A percentile compares a stretch with the other conserved stretches of the same genome.
These are phyloP conservation scores for Gastrolobium bilobum DNA, from an alignment of 306 rosid genomes.

Conservation along the genomic window DNA sequence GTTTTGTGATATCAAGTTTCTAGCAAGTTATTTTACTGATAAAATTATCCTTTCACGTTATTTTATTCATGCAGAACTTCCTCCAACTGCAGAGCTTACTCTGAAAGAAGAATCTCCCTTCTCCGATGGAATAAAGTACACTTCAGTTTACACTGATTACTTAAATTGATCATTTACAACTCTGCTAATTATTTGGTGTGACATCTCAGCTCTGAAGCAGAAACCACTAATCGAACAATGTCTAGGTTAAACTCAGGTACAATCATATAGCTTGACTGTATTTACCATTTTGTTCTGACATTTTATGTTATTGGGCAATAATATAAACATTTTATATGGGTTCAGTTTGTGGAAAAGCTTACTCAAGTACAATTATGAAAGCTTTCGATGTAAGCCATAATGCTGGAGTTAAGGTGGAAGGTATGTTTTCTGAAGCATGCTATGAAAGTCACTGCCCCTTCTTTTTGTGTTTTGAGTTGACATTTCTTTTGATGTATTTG, in stretches of 20 bases:
- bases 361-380: constrained; percentile 65
- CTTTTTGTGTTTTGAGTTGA: constrained; percentile 13
- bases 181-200: constrained; percentile 49
- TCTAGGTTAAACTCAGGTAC: constrained; percentile 72
- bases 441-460: constrained; percentile 18
- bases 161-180: constrained; percentile 39
- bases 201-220: constrained; percentile 64
- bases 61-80: constrained; percentile 62
- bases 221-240: constrained; percentile 53
- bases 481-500: constrained; percentile 20
- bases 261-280: constrained; percentile 36
- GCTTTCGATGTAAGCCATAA: constrained; percentile 57
- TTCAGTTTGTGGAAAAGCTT: constrained; percentile 58
- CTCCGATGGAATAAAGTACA: constrained; percentile 64
- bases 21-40: constrained; percentile 1
- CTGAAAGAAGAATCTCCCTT: constrained; percentile 68
- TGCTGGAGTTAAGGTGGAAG: constrained; percentile 69
- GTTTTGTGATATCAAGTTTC: constrained; percentile 37
- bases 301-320: constrained; percentile 25
- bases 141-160: constrained; percentile 36
- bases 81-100: constrained; percentile 63
- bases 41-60: neutral
- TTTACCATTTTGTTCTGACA: constrained; percentile 33
- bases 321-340: constrained; percentile 43
- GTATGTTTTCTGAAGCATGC: constrained; percentile 56